These are phyloP conservation scores for Adansonia gregorii DNA, from an alignment of 441 rosid genomes.

Conservation along the genomic window DNA sequence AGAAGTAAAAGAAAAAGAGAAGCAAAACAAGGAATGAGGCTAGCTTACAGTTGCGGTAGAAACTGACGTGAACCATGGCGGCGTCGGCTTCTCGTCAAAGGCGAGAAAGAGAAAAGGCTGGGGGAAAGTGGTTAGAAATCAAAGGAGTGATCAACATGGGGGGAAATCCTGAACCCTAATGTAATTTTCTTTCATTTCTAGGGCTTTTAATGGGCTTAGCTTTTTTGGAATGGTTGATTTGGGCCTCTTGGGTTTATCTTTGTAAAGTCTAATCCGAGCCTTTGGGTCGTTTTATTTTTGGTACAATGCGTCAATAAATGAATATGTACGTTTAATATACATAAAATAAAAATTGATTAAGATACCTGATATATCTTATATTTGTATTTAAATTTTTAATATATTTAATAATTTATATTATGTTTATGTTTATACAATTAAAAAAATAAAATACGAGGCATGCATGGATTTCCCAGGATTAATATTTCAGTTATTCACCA, in stretches of 20 bases:
- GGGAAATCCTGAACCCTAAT: conserved; percentile 12
- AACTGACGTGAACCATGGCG: conserved; percentile 71
- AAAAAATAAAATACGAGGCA: no score
- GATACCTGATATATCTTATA: no score
- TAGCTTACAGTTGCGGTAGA: conserved; percentile 72
- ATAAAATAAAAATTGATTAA: no score
- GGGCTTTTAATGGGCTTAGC: conserved; percentile 1
- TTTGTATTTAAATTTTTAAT: no score
- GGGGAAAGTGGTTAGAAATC: neutral
- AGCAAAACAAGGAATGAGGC: neutral
- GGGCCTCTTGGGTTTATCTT: neutral
- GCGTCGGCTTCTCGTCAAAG: neutral
- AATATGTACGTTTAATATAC: no score
- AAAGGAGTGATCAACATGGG: neutral
- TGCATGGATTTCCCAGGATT: neutral
- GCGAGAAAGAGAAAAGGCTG: neutral
- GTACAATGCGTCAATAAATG: no score
- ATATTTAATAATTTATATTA: no score
- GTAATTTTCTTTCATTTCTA: neutral
- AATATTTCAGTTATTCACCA: neutral
- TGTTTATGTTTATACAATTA: no score
- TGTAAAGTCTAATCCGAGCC: neutral
- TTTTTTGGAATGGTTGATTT: neutral
- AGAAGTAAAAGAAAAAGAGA: neutral
- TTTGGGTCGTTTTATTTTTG: neutral